phyloP scores from a whole-genome alignment of 176 grass and related monocot species.

The Saccharum spontaneum region DNA sequence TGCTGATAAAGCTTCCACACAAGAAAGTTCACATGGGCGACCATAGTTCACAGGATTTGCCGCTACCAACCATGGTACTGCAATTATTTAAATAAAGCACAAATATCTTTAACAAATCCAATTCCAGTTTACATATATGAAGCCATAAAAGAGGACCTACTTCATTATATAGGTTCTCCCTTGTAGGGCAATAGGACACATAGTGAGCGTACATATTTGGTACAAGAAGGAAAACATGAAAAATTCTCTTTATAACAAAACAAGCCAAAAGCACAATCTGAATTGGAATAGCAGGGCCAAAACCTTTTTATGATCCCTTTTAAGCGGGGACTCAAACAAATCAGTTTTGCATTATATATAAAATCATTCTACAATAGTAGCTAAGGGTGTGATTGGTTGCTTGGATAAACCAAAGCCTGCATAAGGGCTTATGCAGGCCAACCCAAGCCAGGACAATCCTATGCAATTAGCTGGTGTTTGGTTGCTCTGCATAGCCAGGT shows the following conservation, averaged over 20 bases:
- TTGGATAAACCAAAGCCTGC: background rate
- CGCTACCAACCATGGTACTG: slow-evolving; percentile 99
- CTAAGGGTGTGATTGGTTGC: background rate
- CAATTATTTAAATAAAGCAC: slow-evolving; percentile 21
- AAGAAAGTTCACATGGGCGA: slow-evolving; percentile 88
- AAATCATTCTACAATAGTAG: background rate
- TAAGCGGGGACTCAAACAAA: background rate
- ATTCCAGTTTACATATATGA: background rate
- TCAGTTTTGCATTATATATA: background rate
- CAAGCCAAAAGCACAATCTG: background rate
- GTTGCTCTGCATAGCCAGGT: background rate
- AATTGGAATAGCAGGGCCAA: background rate
- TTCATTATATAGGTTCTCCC: background rate
- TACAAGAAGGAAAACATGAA: slow-evolving; percentile 4
- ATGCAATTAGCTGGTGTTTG: background rate
- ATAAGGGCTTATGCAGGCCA: background rate
- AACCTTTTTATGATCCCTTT: background rate
- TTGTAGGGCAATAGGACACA: background rate
- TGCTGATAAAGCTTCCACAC: slow-evolving; percentile 97
- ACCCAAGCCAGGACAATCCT: background rate
- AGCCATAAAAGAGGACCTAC: background rate
- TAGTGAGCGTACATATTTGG: background rate
- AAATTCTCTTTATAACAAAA: background rate
- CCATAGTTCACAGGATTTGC: slow-evolving; percentile 99
- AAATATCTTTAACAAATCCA: background rate